Evolutionary conservation across 164 flowering plant species (phyloP).

Genomic region (Nymphaea colorata): DNA sequence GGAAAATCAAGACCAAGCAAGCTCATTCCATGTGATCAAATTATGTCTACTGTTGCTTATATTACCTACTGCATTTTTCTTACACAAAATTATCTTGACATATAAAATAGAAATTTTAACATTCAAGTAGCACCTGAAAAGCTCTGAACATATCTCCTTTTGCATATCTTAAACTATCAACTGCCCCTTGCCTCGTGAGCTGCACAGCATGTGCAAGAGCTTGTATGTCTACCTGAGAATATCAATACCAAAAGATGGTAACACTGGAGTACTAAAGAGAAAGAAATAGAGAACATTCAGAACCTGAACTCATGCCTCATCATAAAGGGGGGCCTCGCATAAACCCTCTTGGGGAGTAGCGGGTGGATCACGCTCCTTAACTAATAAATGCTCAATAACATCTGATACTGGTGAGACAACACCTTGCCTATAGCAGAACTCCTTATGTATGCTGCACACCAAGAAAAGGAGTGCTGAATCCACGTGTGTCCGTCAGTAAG

Average conservation of each 20-base stretch:
- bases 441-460: constrained; percentile 74
- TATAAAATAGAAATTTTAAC: too few relatives aligned
- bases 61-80: too few relatives aligned
- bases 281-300: background rate
- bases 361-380: constrained; percentile 84
- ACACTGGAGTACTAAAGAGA: background rate
- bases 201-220: constrained; percentile 99
- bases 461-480: background rate
- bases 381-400: constrained; percentile 77
- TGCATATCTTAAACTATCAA: constrained; percentile 85
- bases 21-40: too few relatives aligned
- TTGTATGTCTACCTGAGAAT: constrained; percentile 83
- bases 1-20: too few relatives aligned
- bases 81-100: background rate
- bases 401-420: constrained; percentile 81
- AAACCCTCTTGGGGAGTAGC: constrained; percentile 66
- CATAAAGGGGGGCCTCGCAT: constrained; percentile 85
- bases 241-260: background rate
- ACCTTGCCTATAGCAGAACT: constrained; percentile 80
- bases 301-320: constrained; percentile 52
- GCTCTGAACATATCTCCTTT: constrained; percentile 85
- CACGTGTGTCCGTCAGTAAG: background rate
- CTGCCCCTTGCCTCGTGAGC: constrained; percentile 93
- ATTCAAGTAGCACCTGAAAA: constrained; percentile 55
- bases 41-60: too few relatives aligned